Conservation (phyloP, 768 basidiomycete genomes). For the Baorangia bicolor region DNA sequence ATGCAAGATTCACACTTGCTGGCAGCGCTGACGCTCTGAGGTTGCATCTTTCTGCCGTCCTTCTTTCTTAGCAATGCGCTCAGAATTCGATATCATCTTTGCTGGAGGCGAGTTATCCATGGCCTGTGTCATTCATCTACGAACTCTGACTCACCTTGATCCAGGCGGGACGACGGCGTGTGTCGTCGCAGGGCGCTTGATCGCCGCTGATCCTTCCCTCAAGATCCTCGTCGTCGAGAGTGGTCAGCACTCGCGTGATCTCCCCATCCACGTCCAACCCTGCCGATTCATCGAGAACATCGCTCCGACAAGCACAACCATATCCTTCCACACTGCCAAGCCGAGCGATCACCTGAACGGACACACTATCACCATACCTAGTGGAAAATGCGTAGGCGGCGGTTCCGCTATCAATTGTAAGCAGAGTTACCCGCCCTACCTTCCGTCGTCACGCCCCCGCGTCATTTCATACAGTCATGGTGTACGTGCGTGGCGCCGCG, state of each 20-base stretch:
- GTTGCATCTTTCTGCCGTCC: no score
- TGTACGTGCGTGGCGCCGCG: no score
- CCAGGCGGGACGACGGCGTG: constrained; percentile 28
- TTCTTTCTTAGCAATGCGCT: background rate
- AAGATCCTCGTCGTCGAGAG: constrained; percentile 27
- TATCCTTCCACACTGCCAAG: constrained; percentile 8
- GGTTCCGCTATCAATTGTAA: constrained; percentile 24
- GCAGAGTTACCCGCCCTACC: background rate
- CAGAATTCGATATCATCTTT: constrained; percentile 7
- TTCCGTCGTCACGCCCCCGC: background rate
- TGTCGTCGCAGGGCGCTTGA: constrained; percentile 29
- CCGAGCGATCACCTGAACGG: constrained; percentile 15
- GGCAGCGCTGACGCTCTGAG: no score
- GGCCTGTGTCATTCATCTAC: no score
- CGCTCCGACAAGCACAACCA: constrained; percentile 16
- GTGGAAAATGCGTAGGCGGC: no score
- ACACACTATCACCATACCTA: constrained; percentile 10
- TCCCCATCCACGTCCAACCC: constrained; percentile 23
- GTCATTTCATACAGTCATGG: constrained; percentile 10
- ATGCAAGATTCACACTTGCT: no score
- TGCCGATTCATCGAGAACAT: no score
- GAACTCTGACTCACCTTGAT: background rate
- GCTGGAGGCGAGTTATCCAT: constrained; percentile 3
- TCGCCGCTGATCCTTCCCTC: constrained; percentile 23
- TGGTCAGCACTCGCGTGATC: constrained; percentile 19